Base-by-base conservation (phyloP, 202 grass and related monocot species). In the Brachypodium distachyon region DNA sequence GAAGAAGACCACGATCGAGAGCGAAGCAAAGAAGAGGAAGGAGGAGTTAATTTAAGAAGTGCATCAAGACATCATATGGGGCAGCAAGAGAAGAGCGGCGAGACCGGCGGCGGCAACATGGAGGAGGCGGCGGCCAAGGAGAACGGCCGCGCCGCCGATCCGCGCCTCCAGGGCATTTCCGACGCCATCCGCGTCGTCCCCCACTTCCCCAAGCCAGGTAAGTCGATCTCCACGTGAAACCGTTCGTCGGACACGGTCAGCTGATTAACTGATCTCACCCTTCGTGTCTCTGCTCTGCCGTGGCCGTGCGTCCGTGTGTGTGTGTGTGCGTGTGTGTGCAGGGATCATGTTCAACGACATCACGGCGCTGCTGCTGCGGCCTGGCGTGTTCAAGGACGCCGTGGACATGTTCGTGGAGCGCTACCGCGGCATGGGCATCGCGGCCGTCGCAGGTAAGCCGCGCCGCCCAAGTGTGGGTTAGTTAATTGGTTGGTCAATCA, bases 271-370 rank as follows among this genome's bases (percentile, higher is more conserved):
- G n/a, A n/a, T n/a, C 39, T 41, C 10, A 43, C 41, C 12, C 11
- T 43, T 2, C 10, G 23, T 13, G 22, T 6, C n/a, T 21, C 0
- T 29, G 55, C 55, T 60, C 56, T 60, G 56, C 17, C 7, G 3
- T 10, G 0, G 54, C 23, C 21, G 6, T 51, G 18, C n/a, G 7
- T 12, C 31, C 4, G 60, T 4, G 17, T 5, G 4, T 6, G 36
- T n/a, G 4, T 23, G 84, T 12, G 58, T 5, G 60, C 9, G 17
- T 5, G 4, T 6, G 36, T n/a, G 4, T 23, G 84, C 89, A 97
- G 93, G 90, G 48, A 97, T 97, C 81, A 93, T 97, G 90, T 97
- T 97, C 86, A 93, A 93, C 81, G 90, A 97, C 74, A 91, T 97
- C 80, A 97, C 93, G 63, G 70, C 78, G 77, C 71, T 97, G 79